Evolutionary conservation across 1,284 basidiomycete species (phyloP), one percentile per base, ranked within the genome.

Genomic region (Anthracocystis setariae): DNA sequence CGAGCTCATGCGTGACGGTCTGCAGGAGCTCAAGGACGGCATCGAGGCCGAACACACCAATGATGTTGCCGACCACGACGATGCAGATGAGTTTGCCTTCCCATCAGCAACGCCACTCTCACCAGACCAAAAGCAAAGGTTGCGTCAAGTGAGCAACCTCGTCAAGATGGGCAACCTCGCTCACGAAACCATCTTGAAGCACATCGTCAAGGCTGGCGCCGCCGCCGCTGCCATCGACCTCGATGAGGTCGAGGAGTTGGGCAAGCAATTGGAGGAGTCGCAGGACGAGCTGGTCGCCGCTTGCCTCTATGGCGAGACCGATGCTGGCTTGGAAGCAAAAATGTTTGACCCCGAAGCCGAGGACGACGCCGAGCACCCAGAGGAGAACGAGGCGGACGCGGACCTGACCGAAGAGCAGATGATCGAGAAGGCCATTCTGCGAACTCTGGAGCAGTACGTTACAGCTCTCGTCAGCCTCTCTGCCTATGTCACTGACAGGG

Each of bases 231-330:
- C 27, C 5, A 43, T 71, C 33, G 74, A 76, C 27, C 50, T 64
- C 13, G 74, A 76, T 38, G 55, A 65, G 23, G 63, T 69, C 7
- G 71, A 71, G n/a, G 64, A 71, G 39, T 48, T 65, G 9, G 63
- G 67, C 17, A 64, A 65, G 45, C 68, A 59, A 43, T 51, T 78
- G 15, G 69, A 67, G 37, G 71, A 76, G 42, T 56, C 74, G 5
- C 76, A 78, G 50, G 76, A 78, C 40, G 72, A 78, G 23, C 57
- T 78, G 2, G 73, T 74, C 4, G 71, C 74, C 5, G 60, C 74
- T 4, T 69, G 59, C 13, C 48, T 78, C 21, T 76, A 74, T 23
- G 76, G 66, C 7, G 75, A 71, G 38, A 59, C 51, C 5, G 60
- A 73, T 35, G 70, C 70, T 5, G 70, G 70, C 12, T 60, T 73